Conservation (phyloP, 2,329 filamentous ascomycete genomes). For the Helotiales sp. region DNA sequence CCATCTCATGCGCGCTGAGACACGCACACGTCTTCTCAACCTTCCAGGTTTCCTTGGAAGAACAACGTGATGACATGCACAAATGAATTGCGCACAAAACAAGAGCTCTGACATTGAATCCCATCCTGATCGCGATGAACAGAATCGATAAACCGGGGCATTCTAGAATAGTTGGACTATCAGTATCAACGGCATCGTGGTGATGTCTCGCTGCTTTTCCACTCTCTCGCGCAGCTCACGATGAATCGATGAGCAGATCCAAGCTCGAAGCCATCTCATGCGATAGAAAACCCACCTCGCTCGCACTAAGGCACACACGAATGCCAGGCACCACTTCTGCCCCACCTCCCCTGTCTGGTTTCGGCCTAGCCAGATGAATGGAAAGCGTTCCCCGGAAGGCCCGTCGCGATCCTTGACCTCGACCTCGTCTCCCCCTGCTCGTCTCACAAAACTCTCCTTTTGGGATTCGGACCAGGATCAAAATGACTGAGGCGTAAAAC, state of each 20-base stretch:
- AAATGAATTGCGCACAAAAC: too few relatives aligned
- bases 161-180: too few relatives aligned
- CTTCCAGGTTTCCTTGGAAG: not conserved
- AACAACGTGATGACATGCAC: too few relatives aligned
- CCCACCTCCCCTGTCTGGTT: not conserved
- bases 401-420: not conserved
- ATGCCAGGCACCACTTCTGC: slow-evolving; percentile 21
- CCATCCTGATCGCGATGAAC: too few relatives aligned
- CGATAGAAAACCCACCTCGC: not conserved
- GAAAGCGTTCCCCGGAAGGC: slow-evolving; percentile 26
- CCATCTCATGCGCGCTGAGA: slow-evolving; percentile 7
- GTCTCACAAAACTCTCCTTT: too few relatives aligned
- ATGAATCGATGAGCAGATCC: not conserved
- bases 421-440: too few relatives aligned
- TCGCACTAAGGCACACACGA: slow-evolving; percentile 6
- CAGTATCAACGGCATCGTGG: too few relatives aligned
- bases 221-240: not conserved
- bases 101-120: too few relatives aligned
- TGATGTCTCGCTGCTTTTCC: too few relatives aligned
- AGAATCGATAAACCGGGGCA: too few relatives aligned
- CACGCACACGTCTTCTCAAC: slow-evolving; percentile 15
- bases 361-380: slow-evolving; percentile 2
- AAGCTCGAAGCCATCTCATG: not conserved
- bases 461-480: too few relatives aligned
- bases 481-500: too few relatives aligned